Base-by-base conservation (phyloP, 2,329 filamentous ascomycete species). In the Diaporthe vexans region DNA sequence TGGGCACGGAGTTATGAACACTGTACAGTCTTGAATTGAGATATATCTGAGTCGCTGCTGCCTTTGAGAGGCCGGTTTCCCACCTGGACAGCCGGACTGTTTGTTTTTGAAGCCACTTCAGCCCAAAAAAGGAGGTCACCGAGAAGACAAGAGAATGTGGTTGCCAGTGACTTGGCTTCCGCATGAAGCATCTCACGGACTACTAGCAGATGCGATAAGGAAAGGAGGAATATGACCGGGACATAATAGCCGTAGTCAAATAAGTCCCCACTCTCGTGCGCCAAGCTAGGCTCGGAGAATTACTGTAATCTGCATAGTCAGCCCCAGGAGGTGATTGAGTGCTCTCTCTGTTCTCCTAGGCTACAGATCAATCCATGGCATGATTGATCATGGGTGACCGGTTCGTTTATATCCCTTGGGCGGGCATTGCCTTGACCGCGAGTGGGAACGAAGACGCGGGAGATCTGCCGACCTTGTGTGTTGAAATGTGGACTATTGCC, bases 401-500 rank as follows among this genome's bases (percentile, higher is more conserved):
- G 63, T 26, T 54, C 63, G 33, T 51, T 9, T 35, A 19, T 51
- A 15, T n/a, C 29, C 26, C 19, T 51, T 21, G 43, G n/a, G 21
- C 61, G 6, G 43, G 26, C n/a, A 26, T 13, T 24, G 29, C 29
- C 21, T 37, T 37, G 46, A 48, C 63, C 33, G 19, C 63, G n/a
- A 67, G 63, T 52, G 46, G 63, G 40, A 52, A 52, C 10, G n/a
- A 33, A 11, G 46, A 29, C 63, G 46, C 63, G 63, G 63, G 46
- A 67, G 63, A 67, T 67, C 63, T 67, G 63, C 63, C 46, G 29
- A 24, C 46, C 46, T 2, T 67, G 13, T 24, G 33, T 37, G 48
- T 21, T n/a, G 21, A 68, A 68, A 11, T 67, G 63, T 68, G 63
- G 63, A 26, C 48, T 68, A 68, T 40, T 54, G 63, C 46, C 46